Conservation (phyloP, 805 yeast species). For the Sugiyamaella lignohabitans region DNA sequence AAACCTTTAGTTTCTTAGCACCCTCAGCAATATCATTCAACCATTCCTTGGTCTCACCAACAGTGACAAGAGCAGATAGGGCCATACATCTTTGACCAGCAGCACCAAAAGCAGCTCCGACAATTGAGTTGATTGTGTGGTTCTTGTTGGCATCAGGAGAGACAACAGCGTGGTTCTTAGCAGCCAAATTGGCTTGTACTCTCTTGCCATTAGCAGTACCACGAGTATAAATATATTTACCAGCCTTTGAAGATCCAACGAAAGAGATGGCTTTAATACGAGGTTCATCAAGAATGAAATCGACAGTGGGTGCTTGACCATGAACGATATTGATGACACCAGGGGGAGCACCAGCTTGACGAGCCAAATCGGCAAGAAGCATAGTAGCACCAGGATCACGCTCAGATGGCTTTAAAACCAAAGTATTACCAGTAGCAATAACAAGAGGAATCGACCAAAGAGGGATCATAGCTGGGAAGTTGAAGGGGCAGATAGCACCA, state of each 20-base stretch:
- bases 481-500: constrained; percentile 73
- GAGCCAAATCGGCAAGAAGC: constrained; percentile 63
- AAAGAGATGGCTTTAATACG: constrained; percentile 71
- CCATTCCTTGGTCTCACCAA: constrained; percentile 62
- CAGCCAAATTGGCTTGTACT: constrained; percentile 73
- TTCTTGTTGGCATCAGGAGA: constrained; percentile 66
- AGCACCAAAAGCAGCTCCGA: constrained; percentile 76
- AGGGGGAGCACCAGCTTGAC: constrained; percentile 68
- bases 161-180: constrained; percentile 69
- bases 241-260: constrained; percentile 76
- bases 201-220: constrained; percentile 66
- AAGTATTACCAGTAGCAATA: constrained; percentile 66
- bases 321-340: constrained; percentile 69
- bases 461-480: constrained; percentile 81
- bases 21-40: constrained; percentile 50
- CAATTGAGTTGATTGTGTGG: constrained; percentile 57
- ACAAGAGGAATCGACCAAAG: constrained; percentile 60
- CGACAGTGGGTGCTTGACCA: constrained; percentile 68
- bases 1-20: constrained; percentile 52
- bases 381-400: constrained; percentile 78
- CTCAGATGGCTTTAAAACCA: constrained; percentile 64
- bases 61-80: constrained; percentile 64
- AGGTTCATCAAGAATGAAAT: constrained; percentile 62
- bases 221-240: constrained; percentile 60
- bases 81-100: constrained; percentile 86